A percentile compares a stretch with the other conserved stretches of the same genome.
Conservation (phyloP, 2,329 filamentous ascomycete species). For the Fusarium circinatum region DNA sequence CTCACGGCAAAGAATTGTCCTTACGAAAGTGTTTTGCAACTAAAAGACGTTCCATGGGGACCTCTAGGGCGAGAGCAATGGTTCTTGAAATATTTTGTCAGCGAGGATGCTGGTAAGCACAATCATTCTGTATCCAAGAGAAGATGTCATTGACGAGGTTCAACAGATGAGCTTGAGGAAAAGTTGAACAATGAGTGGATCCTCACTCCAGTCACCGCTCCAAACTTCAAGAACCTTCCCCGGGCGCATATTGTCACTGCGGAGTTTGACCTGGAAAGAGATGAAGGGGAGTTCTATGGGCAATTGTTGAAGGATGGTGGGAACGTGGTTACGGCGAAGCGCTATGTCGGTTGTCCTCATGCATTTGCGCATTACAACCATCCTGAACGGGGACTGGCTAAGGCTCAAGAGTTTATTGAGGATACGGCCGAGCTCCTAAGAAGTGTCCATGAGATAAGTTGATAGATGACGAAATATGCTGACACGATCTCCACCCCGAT, state of each 20-base stretch:
- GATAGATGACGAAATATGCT: not conserved
- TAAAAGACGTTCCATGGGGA: not conserved
- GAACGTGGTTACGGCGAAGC: not conserved
- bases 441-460: not conserved
- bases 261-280: not conserved
- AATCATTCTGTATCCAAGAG: rapidly evolving
- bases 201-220: not conserved
- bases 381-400: not conserved
- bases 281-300: not conserved
- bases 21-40: not conserved
- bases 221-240: not conserved
- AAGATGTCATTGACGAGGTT: rapidly evolving
- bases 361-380: not conserved
- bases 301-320: not conserved
- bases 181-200: not conserved
- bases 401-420: not conserved
- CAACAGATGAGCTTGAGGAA: not conserved
- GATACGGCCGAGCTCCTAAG: not conserved
- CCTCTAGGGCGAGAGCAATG: not conserved
- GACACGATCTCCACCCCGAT: not conserved
- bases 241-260: not conserved
- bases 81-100: not conserved
- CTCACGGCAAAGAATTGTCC: not conserved
- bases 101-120: not conserved
- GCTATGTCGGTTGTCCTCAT: not conserved